Conservation (phyloP, 805 yeast genomes). For the Brettanomyces anomalus region DNA sequence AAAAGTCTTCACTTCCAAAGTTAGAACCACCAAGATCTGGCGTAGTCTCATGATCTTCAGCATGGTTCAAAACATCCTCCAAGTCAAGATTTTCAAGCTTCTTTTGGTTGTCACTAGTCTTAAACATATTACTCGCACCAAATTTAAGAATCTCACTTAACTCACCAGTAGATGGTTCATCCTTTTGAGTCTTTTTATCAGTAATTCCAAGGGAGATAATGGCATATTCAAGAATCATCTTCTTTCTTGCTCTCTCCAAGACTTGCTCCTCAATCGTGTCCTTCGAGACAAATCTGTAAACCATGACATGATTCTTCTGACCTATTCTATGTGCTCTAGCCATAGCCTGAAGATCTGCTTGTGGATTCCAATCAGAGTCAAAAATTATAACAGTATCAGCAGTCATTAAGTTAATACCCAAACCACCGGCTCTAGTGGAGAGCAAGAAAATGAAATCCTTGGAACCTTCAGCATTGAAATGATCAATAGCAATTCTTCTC, state of each 20-base stretch:
- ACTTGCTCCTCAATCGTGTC: constrained; percentile 98
- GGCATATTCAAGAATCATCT: constrained; percentile 97
- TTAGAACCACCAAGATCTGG: constrained; percentile 97
- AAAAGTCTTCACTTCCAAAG: constrained; percentile 94
- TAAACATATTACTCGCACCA: constrained; percentile 98
- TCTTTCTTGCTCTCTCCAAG: constrained; percentile 90
- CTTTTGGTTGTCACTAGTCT: constrained; percentile 86
- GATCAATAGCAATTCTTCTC: constrained; percentile 91
- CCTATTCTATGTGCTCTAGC: constrained; percentile 99
- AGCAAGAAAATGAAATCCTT: constrained; percentile 84
- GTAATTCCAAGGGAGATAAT: constrained; percentile 94
- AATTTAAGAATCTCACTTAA: constrained; percentile 88
- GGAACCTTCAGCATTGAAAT: constrained; percentile 88
- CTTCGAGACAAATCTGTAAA: constrained; percentile 93
- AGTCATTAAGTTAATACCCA: constrained; percentile 97
- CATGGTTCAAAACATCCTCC: constrained; percentile 93
- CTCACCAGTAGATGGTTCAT: constrained; percentile 78
- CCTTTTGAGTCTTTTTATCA: constrained; percentile 50
- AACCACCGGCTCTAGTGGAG: constrained; percentile 97
- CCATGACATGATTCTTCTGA: constrained; percentile 97
- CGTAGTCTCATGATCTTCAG: constrained; percentile 93
- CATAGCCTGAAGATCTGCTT: constrained; percentile 98
- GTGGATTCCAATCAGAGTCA: constrained; percentile 99
- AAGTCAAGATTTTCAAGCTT: constrained; percentile 89
- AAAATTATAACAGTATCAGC: constrained; percentile 98